A percentile compares a stretch with the other conserved stretches of the same genome.
Conservation (phyloP, 83 land plant species). For the Picea mariana region DNA sequence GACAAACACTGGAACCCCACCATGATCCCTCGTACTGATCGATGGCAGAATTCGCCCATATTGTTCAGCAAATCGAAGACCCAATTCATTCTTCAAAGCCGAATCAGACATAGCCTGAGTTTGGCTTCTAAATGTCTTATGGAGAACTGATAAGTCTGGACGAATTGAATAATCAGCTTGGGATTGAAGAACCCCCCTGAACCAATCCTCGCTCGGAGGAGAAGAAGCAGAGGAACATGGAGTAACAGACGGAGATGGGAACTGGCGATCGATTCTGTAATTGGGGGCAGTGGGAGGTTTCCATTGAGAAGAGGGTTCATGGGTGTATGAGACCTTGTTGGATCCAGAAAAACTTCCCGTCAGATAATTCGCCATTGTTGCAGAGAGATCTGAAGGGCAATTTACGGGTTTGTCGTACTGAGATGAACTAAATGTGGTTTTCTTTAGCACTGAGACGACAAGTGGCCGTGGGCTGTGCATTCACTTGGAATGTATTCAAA, state of each 20-base stretch:
- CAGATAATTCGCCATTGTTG: too few species aligned
- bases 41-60: neutral
- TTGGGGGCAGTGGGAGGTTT: too few species aligned
- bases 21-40: constrained; percentile 21
- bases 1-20: constrained; percentile 81
- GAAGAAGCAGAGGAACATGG: constrained; percentile 7
- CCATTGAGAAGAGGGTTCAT: too few species aligned
- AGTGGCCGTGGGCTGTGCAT: too few species aligned
- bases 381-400: too few species aligned
- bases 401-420: too few species aligned
- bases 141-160: constrained; percentile 51
- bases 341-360: too few species aligned
- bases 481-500: too few species aligned
- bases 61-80: neutral
- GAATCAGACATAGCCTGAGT: constrained; percentile 10
- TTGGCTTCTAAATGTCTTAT: constrained; percentile 33
- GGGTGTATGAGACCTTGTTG: too few species aligned
- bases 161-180: constrained; percentile 12
- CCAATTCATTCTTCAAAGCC: neutral
- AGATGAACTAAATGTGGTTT: too few species aligned
- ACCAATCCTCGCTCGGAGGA: constrained; percentile 24
- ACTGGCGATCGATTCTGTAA: neutral
- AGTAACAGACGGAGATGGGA: neutral
- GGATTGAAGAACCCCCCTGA: neutral
- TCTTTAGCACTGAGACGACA: too few species aligned